Evolutionary conservation across 345 rosid genomes (phyloP), one percentile per base, ranked within the genome.

Genomic region (Litchi chinensis): DNA sequence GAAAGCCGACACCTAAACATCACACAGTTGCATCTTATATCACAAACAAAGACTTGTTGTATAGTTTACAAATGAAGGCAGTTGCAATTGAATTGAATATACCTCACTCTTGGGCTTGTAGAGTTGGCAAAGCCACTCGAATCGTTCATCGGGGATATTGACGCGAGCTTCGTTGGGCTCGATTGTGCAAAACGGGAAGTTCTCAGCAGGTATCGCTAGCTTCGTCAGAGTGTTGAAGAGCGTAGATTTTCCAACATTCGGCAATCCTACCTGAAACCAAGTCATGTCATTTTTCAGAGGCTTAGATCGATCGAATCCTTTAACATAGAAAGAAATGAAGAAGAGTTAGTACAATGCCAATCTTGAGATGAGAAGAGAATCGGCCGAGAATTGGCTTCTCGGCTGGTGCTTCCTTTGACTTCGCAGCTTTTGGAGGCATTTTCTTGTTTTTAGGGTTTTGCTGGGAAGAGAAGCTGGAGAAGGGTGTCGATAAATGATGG

Each of bases 311-410:
- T 32, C 37, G 37, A 32, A 28, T 10, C 44, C 15, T 59, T 76
- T 21, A 28, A 22, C 6, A 10, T 39, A 40, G 12, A 48, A 74
- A 2, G 16, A 18, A 24, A 32, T 21, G 57, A 65, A 68, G 52
- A 69, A 73, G 48, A 65, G 40, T 39, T 43, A 67, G 66, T 89
- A 96, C 99, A 57, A 96, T 96, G 82, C 98, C 99, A 81, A 96
- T 96, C 90, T 96, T 96, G 87, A 96, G 99, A 76, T 96, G 99
- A 79, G 99, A 96, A 26, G 99, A 94, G 91, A 96, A 96, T 77
- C 99, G 91, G 73, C 99, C 99, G 12, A 96, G 97, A 66, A 94
- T 91, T 16, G 99, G 97, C 44, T 97, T 86, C 90, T 96, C 99
- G 0, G 79, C 91, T 5, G 98, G 98, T 9, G 91, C 98, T 68